A percentile compares a stretch with the other conserved stretches of the same genome.
These are phyloP conservation scores for Tephrocybe rancida DNA, from an alignment of 768 basidiomycete species.

Conservation along the genomic window DNA sequence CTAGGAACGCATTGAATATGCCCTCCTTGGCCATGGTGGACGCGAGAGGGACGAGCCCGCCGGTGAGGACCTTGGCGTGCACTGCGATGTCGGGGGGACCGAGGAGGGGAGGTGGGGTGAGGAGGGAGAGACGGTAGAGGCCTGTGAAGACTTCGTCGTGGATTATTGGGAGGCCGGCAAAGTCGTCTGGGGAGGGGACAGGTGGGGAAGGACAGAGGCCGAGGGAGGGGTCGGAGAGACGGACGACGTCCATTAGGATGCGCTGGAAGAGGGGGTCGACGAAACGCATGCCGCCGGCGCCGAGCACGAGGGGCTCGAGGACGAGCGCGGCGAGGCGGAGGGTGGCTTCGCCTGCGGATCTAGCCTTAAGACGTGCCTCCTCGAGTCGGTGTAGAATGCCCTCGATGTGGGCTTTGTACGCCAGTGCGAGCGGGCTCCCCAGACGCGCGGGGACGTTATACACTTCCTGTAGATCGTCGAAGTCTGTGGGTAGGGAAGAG, in stretches of 20 bases:
- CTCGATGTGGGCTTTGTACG: constrained; percentile 65
- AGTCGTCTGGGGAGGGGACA: constrained; percentile 31
- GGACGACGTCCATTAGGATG: constrained; percentile 79
- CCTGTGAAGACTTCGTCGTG: constrained; percentile 98
- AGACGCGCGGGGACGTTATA: constrained; percentile 75
- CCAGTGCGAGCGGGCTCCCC: constrained; percentile 56
- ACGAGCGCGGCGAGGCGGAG: constrained; percentile 69
- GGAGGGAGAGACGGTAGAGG: constrained; percentile 84
- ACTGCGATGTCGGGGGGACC: constrained; percentile 86
- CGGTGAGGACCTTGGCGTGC: constrained; percentile 92
- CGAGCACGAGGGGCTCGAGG: constrained; percentile 91
- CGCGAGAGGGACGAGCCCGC: constrained; percentile 86
- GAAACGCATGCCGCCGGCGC: constrained; percentile 96
- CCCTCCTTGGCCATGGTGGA: constrained; percentile 80
- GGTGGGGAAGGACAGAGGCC: constrained; percentile 7
- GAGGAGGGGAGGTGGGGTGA: constrained; percentile 66
- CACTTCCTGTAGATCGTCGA: constrained; percentile 51
- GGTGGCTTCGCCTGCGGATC: constrained; percentile 20
- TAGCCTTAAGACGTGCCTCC: constrained; percentile 29
- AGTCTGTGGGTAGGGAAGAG: constrained; percentile 22
- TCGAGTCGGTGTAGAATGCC: constrained; percentile 49
- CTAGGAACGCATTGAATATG: constrained; percentile 80
- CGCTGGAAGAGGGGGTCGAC: constrained; percentile 97
- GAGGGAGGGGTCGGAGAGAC: constrained; percentile 28
- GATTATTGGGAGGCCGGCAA: constrained; percentile 83